Conservation (phyloP, 116 monocot genomes). For the Zostera marina region DNA sequence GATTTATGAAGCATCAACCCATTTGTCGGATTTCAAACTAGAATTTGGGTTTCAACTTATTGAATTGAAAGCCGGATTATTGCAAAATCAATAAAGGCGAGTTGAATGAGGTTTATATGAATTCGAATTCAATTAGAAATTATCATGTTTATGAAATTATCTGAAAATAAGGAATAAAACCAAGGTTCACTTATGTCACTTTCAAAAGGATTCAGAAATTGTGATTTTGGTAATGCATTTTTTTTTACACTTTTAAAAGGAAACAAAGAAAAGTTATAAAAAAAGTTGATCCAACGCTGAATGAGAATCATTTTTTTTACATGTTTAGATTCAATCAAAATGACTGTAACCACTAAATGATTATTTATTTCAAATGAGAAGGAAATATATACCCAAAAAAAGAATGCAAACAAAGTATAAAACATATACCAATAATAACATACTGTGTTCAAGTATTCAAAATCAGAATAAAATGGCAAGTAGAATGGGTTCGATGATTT, state of each 20-base stretch:
- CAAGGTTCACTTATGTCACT: conserved; percentile 1
- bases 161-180: not conserved
- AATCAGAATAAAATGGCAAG: conserved; percentile 38
- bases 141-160: not conserved
- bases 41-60: too few species aligned
- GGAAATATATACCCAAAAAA: too few species aligned
- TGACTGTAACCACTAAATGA: too few species aligned
- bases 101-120: too few species aligned
- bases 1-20: not conserved
- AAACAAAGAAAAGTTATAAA: too few species aligned
- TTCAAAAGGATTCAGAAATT: not conserved
- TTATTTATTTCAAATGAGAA: too few species aligned
- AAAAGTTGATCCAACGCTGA: too few species aligned
- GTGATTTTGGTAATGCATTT: not conserved
- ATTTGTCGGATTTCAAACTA: not conserved
- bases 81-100: too few species aligned
- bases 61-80: too few species aligned
- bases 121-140: too few species aligned
- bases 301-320: too few species aligned
- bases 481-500: conserved; percentile 67
- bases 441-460: conserved; percentile 24
- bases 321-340: too few species aligned
- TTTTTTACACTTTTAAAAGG: not conserved
- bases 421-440: not conserved
- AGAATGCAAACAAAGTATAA: not conserved